Base-by-base conservation (phyloP, 768 basidiomycete genomes). In the Xerocomellus chrysenteron region DNA sequence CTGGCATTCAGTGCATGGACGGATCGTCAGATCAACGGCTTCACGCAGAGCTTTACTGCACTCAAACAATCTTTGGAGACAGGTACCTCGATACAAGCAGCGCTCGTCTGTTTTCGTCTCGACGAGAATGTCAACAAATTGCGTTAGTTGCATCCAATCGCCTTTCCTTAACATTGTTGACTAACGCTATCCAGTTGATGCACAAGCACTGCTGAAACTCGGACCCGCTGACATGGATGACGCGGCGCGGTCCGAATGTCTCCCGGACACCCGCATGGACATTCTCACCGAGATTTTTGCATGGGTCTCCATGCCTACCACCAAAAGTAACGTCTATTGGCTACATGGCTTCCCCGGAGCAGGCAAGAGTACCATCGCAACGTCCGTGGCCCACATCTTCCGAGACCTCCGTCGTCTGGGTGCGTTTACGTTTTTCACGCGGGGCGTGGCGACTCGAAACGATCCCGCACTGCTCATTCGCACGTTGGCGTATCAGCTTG, bases 281-380 rank as follows among this genome's bases (percentile, higher is more conserved):
- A 61, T 73, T 45, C 61, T 73, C 21, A 24, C 48, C 26, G 58
- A 66, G 5, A 64, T 72, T 17, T 61, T 65, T 5, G 47, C 67
- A 6, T 72, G 70, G 70, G 56, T 51, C 19, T 33, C 61, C 26
- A 58, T 50, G 24, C 72, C 70, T n/a, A 47, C 50, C 4, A 16
- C 21, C 40, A 55, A 56, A 21, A 32, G 55, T 4, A 72, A 60
- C 19, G 51, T 75, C 9, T 73, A 67, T 36, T 75, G 74, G 74
- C 50, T 75, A 30, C 62, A 70, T 33, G 73, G 74, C 9, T 66
- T 73, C 36, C 73, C 74, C 0, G 74, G 74, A 17, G 55, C 72
- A 6, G 75, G 74, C 12, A 75, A 75, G 62, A 76, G 74, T 37
- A 67, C 74, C 2, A 60, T 75, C 21, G 52, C 74, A 5, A 76